phyloP scores from a whole-genome alignment of 2,329 filamentous ascomycete genomes.

The Colletotrichum siamense region DNA sequence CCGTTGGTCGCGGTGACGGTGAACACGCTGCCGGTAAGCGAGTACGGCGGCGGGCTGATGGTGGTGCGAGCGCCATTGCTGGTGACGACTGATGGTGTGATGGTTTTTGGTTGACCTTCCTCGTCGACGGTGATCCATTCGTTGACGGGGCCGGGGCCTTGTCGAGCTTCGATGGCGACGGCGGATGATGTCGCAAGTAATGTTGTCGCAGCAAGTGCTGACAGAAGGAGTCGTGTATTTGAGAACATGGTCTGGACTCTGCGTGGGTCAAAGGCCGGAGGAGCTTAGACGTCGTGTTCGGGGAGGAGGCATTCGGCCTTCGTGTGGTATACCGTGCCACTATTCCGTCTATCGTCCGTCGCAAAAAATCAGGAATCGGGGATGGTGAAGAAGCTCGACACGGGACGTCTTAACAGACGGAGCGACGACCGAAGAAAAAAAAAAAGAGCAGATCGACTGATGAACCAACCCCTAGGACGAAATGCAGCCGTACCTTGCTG shows the following conservation, averaged over 20 bases:
- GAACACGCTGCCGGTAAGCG: constrained; percentile 33
- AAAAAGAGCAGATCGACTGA: background rate
- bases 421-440: background rate
- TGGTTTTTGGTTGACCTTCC: constrained; percentile 29
- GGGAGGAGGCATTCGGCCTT: background rate
- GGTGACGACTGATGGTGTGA: constrained; percentile 30
- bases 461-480: background rate
- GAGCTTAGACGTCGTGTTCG: background rate
- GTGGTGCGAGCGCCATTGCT: constrained; percentile 31
- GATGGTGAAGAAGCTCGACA: background rate
- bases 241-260: background rate
- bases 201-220: background rate
- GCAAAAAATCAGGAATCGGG: background rate
- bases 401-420: background rate
- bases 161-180: constrained; percentile 6
- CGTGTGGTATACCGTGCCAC: background rate
- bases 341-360: background rate
- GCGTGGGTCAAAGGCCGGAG: background rate
- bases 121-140: constrained; percentile 38
- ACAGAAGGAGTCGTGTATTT: background rate
- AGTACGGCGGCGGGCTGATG: constrained; percentile 31
- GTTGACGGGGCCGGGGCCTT: constrained; percentile 9
- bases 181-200: constrained; percentile 9
- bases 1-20: constrained; percentile 29
- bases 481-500: constrained; percentile 2